These are phyloP conservation scores for Anthracocystis setariae DNA, from an alignment of 1,284 basidiomycete genomes.

Conservation along the genomic window DNA sequence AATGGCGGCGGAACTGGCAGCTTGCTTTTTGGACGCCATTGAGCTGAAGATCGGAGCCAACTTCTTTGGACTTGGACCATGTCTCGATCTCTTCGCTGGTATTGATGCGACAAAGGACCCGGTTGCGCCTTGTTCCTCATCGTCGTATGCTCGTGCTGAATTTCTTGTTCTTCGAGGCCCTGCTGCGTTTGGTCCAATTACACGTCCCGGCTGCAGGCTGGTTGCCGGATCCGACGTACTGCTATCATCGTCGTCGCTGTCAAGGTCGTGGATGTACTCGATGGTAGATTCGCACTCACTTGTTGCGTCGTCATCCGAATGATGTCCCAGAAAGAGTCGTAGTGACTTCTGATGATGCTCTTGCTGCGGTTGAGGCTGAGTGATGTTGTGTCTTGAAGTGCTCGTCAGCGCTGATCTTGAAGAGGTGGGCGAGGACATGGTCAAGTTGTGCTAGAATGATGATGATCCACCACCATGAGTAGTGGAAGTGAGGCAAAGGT, in stretches of 20 bases:
- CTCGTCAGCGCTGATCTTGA: slow-evolving; percentile 43
- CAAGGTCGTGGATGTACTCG: neutral
- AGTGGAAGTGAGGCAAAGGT: neutral
- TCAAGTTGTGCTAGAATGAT: neutral
- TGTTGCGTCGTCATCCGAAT: slow-evolving; percentile 29
- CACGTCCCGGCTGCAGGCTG: slow-evolving; percentile 19
- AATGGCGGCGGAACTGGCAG: slow-evolving; percentile 19
- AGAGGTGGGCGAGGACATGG: slow-evolving; percentile 38
- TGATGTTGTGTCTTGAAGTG: slow-evolving; percentile 46
- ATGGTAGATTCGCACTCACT: slow-evolving; percentile 16
- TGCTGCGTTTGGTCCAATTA: neutral
- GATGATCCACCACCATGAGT: neutral
- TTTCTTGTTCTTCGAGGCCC: neutral
- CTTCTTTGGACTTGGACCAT: slow-evolving; percentile 16
- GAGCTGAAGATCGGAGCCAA: slow-evolving; percentile 3
- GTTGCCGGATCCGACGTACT: neutral
- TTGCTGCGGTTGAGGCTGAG: slow-evolving; percentile 15
- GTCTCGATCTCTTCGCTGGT: neutral
- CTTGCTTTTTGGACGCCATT: slow-evolving; percentile 15
- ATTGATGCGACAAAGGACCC: neutral
- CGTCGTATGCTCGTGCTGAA: slow-evolving; percentile 7
- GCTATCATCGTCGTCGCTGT: slow-evolving; percentile 16
- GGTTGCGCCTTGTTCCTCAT: slow-evolving; percentile 1
- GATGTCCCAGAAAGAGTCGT: slow-evolving; percentile 36
- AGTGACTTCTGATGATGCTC: slow-evolving; percentile 34